phyloP scores from a whole-genome alignment of 2,329 filamentous ascomycete species.

The Cytospora piceicola region DNA sequence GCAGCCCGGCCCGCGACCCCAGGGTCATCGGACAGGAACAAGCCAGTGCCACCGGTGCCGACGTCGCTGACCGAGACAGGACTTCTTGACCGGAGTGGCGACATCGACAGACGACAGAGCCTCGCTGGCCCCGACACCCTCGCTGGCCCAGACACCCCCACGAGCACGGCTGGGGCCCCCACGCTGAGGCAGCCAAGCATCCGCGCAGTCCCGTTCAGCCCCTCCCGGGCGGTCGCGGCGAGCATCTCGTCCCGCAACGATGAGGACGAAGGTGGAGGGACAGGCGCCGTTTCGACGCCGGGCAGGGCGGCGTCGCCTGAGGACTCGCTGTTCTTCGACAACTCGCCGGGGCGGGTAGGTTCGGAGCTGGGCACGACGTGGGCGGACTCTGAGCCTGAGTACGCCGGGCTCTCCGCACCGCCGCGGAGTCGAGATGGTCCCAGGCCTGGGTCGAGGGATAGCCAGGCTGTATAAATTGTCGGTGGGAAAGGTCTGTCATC shows the following conservation, averaged over 20 bases:
- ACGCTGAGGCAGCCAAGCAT: not conserved
- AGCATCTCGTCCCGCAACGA: not conserved
- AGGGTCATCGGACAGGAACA: slow-evolving; percentile 7
- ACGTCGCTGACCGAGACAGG: slow-evolving; percentile 11
- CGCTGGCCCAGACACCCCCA: not conserved
- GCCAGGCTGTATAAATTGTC: not conserved
- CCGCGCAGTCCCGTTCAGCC: slow-evolving; percentile 1
- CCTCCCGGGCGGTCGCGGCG: not conserved
- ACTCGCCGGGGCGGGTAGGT: slow-evolving; percentile 1
- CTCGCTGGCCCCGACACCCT: not conserved
- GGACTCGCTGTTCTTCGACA: slow-evolving; percentile 22
- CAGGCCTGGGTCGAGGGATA: slow-evolving; percentile 14
- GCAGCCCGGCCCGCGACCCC: not conserved
- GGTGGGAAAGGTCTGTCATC: not conserved
- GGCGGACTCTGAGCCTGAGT: slow-evolving; percentile 2
- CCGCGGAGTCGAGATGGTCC: slow-evolving; percentile 19
- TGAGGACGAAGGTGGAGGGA: not conserved
- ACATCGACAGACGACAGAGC: not conserved
- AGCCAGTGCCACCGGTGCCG: slow-evolving; percentile 15
- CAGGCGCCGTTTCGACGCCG: not conserved
- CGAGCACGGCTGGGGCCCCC: not conserved
- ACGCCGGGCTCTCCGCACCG: slow-evolving; percentile 13
- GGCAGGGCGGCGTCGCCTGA: slow-evolving; percentile 7
- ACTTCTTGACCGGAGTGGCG: not conserved
- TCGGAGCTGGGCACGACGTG: slow-evolving; percentile 15